Evolutionary conservation across 2,329 filamentous ascomycete genomes (phyloP).

Genomic region (Elsinoe perseae): DNA sequence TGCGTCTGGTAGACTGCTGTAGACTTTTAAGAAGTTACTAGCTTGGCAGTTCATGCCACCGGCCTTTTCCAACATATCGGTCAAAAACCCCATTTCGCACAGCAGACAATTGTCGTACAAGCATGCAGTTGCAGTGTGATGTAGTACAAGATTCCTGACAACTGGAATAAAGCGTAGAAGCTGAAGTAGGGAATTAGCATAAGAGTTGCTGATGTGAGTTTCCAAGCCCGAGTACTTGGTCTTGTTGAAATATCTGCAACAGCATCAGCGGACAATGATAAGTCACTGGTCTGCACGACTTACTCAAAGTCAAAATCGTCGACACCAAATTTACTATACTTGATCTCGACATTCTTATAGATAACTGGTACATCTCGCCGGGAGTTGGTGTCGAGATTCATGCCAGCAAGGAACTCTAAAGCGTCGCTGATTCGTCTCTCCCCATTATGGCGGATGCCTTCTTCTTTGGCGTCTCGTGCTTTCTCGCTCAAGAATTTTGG

Average conservation of each 20-base stretch:
- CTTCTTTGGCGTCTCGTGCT: constrained; percentile 56
- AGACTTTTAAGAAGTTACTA: constrained; percentile 84
- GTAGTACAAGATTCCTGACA: constrained; percentile 77
- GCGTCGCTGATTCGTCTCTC: constrained; percentile 47
- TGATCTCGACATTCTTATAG: constrained; percentile 93
- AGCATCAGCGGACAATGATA: constrained; percentile 18
- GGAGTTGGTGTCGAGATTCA: constrained; percentile 61
- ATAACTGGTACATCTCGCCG: constrained; percentile 77
- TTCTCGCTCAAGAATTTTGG: constrained; percentile 96
- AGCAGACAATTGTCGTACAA: constrained; percentile 75
- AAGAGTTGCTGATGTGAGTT: constrained; percentile 94
- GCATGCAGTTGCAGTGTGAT: constrained; percentile 81
- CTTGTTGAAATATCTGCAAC: constrained; percentile 78
- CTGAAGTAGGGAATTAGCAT: constrained; percentile 86
- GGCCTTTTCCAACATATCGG: constrained; percentile 97
- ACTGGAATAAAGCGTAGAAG: constrained; percentile 85
- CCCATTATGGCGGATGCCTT: constrained; percentile 39
- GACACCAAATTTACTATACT: constrained; percentile 98
- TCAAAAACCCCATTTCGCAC: constrained; percentile 90
- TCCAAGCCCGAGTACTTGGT: constrained; percentile 87
- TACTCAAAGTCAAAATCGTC: constrained; percentile 97
- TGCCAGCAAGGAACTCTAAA: constrained; percentile 57
- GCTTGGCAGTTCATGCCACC: constrained; percentile 91
- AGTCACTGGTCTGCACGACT: constrained; percentile 26
- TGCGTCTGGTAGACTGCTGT: constrained; percentile 74